A percentile compares a stretch with the other conserved stretches of the same genome.
Conservation (phyloP, 345 rosid species). For the Bruguiera parviflora region DNA sequence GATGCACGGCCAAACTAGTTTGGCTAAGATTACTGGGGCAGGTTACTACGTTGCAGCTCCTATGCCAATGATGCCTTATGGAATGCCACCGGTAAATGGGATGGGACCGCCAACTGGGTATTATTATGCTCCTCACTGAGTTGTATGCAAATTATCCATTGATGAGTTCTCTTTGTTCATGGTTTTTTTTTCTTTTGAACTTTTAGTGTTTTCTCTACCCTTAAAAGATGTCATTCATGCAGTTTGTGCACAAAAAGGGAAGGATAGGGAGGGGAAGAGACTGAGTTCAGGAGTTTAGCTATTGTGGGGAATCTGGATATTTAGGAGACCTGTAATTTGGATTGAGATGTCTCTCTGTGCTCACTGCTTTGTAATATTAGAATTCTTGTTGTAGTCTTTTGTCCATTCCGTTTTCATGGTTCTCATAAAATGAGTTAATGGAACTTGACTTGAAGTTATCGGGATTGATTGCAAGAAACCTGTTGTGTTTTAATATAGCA, state of each 20-base stretch:
- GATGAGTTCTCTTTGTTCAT: constrained; percentile 27
- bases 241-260: constrained; percentile 23
- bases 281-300: background rate
- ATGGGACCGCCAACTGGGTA: constrained; percentile 49
- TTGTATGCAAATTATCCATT: constrained; percentile 13
- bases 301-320: constrained; percentile 30
- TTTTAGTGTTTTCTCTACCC: constrained; percentile 19
- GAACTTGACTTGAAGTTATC: background rate
- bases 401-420: background rate
- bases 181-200: constrained; percentile 17
- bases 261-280: constrained; percentile 15
- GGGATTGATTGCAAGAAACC: background rate
- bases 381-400: constrained; percentile 17
- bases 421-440: background rate
- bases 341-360: constrained; percentile 23
- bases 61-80: constrained; percentile 44
- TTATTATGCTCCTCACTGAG: constrained; percentile 42
- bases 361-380: constrained; percentile 36
- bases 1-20: constrained; percentile 67
- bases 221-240: constrained; percentile 22
- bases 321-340: constrained; percentile 26
- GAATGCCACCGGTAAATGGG: constrained; percentile 54
- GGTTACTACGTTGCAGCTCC: constrained; percentile 41
- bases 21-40: constrained; percentile 42
- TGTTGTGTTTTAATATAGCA: no score